Evolutionary conservation across 305 asterid genomes (phyloP).

Genomic region (Solanum hybrid): DNA sequence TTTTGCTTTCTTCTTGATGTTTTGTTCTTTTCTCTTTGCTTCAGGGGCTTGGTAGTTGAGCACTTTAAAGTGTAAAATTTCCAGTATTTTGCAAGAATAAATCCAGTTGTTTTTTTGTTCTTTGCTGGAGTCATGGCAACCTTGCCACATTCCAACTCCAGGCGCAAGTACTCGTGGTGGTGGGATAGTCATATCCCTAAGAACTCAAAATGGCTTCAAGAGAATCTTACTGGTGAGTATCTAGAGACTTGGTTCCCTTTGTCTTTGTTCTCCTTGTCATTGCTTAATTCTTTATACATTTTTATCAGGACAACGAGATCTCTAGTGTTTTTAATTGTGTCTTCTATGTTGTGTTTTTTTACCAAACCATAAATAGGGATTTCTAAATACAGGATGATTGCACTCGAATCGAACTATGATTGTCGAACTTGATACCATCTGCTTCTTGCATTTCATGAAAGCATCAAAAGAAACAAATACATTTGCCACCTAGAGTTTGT

Average conservation of each 20-base stretch:
- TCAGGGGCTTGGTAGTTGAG: background rate
- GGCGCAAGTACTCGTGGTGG: constrained; percentile 90
- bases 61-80: constrained; percentile 7
- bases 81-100: constrained; percentile 30
- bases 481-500: background rate
- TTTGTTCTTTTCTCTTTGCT: background rate
- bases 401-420: background rate
- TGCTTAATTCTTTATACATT: background rate
- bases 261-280: background rate
- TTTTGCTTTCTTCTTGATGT: background rate
- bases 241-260: background rate
- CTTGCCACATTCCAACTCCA: constrained; percentile 48
- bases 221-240: constrained; percentile 68
- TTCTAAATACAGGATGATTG: background rate
- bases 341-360: background rate
- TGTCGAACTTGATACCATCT: background rate
- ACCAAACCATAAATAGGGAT: background rate
- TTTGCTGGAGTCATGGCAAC: constrained; percentile 53
- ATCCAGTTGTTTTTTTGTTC: constrained; percentile 39
- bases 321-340: background rate
- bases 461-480: background rate
- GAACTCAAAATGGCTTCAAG: constrained; percentile 98
- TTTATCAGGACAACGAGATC: background rate
- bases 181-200: constrained; percentile 99
- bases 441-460: background rate